Percentiles rank a stretch among this genome's conserved stretches.
phyloP scores from a whole-genome alignment of 495 filamentous ascomycete genomes.

The Oidiodendron maius region DNA sequence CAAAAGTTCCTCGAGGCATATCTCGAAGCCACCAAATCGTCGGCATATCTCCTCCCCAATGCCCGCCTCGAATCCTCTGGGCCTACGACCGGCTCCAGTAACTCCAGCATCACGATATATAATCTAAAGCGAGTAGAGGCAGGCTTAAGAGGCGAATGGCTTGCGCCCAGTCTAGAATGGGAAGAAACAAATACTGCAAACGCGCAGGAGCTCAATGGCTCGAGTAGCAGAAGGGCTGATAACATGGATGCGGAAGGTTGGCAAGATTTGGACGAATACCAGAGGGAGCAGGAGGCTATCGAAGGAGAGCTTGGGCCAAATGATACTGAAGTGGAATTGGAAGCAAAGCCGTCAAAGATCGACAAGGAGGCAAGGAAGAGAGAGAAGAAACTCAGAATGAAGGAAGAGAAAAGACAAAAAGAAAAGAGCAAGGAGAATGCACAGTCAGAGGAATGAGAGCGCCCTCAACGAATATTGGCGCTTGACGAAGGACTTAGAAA shows the following conservation, averaged over 20 bases:
- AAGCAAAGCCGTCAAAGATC: slow-evolving; percentile 9
- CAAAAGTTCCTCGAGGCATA: slow-evolving; percentile 52
- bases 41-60: slow-evolving; percentile 62
- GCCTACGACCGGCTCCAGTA: slow-evolving; percentile 45
- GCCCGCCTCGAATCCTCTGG: slow-evolving; percentile 56
- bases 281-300: slow-evolving; percentile 36
- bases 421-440: slow-evolving; percentile 1
- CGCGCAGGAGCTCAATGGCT: slow-evolving; percentile 14
- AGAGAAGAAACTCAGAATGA: slow-evolving; percentile 30
- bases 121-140: slow-evolving; percentile 62
- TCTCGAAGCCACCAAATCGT: slow-evolving; percentile 45
- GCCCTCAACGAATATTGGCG: not conserved
- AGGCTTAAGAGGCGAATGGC: slow-evolving; percentile 34
- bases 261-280: slow-evolving; percentile 48
- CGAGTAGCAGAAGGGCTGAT: slow-evolving; percentile 3
- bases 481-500: too few species aligned
- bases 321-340: slow-evolving; percentile 18
- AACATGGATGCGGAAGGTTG: slow-evolving; percentile 29
- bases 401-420: slow-evolving; percentile 15
- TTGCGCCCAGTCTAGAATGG: slow-evolving; percentile 14
- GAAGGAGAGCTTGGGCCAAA: slow-evolving; percentile 31
- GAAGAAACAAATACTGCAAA: slow-evolving; percentile 5
- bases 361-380: slow-evolving; percentile 21
- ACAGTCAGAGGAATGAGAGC: slow-evolving; percentile 3
- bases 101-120: slow-evolving; percentile 52